These are phyloP conservation scores for Aspergillus floridensis DNA, from an alignment of 2,329 filamentous ascomycete species.

Conservation along the genomic window DNA sequence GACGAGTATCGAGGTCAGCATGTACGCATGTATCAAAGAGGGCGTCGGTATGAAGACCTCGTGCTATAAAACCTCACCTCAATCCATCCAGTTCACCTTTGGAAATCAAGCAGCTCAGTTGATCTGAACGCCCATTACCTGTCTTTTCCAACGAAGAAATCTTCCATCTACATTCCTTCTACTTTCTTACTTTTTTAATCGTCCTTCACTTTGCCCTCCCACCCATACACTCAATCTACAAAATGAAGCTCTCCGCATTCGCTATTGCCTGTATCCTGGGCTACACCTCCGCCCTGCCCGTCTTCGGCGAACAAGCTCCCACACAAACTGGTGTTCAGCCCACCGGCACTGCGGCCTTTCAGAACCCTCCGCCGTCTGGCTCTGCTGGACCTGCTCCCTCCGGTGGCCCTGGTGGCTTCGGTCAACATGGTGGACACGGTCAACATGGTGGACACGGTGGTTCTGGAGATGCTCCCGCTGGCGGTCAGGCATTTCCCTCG, in stretches of 20 bases:
- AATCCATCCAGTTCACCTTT: not conserved
- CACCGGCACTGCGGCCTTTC: not conserved
- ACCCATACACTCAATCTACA: not conserved
- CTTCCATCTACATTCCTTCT: not conserved
- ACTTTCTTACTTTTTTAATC: not conserved
- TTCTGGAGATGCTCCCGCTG: not conserved
- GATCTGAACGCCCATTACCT: not conserved
- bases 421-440: not conserved
- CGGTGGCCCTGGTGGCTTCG: not conserved
- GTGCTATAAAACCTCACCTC: not conserved
- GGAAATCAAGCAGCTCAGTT: not conserved
- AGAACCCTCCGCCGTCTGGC: constrained; percentile 1
- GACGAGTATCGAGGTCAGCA: not conserved
- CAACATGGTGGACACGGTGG: not conserved
- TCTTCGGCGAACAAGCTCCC: not conserved
- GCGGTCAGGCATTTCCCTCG: not conserved
- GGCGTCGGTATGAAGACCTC: not conserved
- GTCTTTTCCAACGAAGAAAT: not conserved
- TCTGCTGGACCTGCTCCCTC: not conserved
- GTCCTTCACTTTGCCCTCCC: not conserved
- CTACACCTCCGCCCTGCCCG: constrained; percentile 5
- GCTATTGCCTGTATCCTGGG: not conserved
- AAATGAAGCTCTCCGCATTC: constrained; percentile 1
- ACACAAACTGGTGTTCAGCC: not conserved
- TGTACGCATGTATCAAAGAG: not conserved